Evolutionary conservation across 2,329 filamentous ascomycete genomes (phyloP), one percentile per base, ranked within the genome.

Genomic region (Myriosclerotinia curreyana): DNA sequence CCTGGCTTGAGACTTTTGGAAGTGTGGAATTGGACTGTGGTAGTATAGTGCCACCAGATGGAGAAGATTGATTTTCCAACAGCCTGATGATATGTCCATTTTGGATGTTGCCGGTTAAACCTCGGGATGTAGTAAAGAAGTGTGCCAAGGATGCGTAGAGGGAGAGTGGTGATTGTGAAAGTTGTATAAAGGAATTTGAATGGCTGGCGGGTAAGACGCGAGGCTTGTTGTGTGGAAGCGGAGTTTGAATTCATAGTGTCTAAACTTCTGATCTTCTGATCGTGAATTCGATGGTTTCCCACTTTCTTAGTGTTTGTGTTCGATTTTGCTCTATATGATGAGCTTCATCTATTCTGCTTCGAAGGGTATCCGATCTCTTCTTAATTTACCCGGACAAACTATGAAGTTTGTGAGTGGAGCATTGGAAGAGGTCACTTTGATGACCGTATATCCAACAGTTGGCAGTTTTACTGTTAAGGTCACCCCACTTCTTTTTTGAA

Each of bases 71-170:
- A 51, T 5, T 1, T 51, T 12, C 60, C 20, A 14, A 64, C 34
- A 22, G 62, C 53, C 46, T 64, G 62, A 12, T 34, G 15, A 11
- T 52, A 53, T 20, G 36, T 59, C 62, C 54, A 64, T 64, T 64
- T 25, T 36, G 62, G 62, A 52, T 64, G 53, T 15, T 49, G 54
- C 9, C 62, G 54, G n/a, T 22, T 48, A 22, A 31, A 60, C 8
- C 12, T 20, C 12, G 48, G 38, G 17, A 53, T 60, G 36, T 51
- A 64, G 38, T 64, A 53, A 34, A 64, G 17, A 9, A 60, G 9
- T 20, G 25, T 40, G 17, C 8, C 34, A 20, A 44, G 28, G 53
- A 56, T 56, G 34, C 38, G 53, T 36, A 44, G 34, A 12, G 53
- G 53, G 5, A 55, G 25, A 28, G 53, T 55, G 38, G 15, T 55